A percentile compares a stretch with the other conserved stretches of the same genome.
Conservation (phyloP, 148 eudicot genomes). For the Nyssa sinensis region DNA sequence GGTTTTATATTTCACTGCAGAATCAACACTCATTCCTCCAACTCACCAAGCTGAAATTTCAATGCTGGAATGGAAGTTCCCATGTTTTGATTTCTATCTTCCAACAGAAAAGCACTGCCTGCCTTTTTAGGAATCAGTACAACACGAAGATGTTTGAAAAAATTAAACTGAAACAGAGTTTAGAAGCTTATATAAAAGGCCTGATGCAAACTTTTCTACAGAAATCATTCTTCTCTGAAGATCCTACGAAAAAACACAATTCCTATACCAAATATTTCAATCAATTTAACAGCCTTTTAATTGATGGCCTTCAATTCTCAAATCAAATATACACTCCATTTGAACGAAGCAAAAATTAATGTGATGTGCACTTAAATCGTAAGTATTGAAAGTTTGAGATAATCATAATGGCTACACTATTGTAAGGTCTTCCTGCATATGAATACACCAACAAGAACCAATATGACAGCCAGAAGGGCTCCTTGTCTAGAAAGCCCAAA, state of each 20-base stretch:
- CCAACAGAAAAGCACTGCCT: neutral
- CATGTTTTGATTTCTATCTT: neutral
- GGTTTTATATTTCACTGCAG: neutral
- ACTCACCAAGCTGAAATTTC: neutral
- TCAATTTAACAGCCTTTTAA: neutral
- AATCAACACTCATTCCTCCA: neutral
- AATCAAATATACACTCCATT: neutral
- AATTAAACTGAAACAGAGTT: too few relatives aligned
- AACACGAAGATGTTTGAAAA: too few relatives aligned
- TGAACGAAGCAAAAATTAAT: neutral
- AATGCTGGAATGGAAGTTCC: neutral
- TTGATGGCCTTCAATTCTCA: neutral
- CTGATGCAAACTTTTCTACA: too few relatives aligned
- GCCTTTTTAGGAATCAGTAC: neutral
- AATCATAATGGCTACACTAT: neutral
- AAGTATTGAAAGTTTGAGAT: neutral
- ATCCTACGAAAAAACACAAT: neutral
- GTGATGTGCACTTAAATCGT: neutral
- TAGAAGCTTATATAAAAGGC: too few relatives aligned
- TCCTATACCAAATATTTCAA: neutral
- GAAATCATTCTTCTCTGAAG: neutral
- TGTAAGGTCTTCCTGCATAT: slow-evolving; percentile 28
- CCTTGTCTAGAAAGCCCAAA: slow-evolving; percentile 78
- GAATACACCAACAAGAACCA: slow-evolving; percentile 47
- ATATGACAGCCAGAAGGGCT: slow-evolving; percentile 56